Base-by-base conservation (phyloP, 805 yeast species). In the Spathaspora passalidarum region DNA sequence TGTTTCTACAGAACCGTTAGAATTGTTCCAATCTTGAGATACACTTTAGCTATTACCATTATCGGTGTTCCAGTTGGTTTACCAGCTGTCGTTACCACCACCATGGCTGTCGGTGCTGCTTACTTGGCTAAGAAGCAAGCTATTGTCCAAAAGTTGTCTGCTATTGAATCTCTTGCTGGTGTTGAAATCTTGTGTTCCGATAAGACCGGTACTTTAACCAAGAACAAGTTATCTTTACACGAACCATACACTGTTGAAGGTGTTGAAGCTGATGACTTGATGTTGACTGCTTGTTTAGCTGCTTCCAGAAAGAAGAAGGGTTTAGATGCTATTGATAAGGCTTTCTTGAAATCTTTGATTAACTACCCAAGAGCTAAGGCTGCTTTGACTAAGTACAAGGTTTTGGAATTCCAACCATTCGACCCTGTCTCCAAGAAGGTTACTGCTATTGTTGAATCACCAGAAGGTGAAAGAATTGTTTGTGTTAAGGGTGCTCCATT, bases 41-140 rank as follows among this genome's bases (percentile, higher is more conserved):
- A 83, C 85, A 86, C 96, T 61, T 78, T 90, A 68, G 97, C 96
- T 60, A 89, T 90, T 72, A 90, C 96, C 78, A 88, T 90, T 75
- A 85, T 90, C 62, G 97, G 97, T 85, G 97, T 90, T 61, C 97
- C 97, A 71, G 97, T 90, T 59, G 97, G 97, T 86, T 83, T 90
- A 70, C 97, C 97, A 72, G 96, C 96, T 70, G 97, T 90, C 66
- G 96, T 89, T 59, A 90, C 97, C 79, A 90, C 96, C 63, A 90
- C 97, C 71, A 89, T 90, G 97, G 97, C 97, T 73, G 97, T 91
- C 75, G 97, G 97, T 84, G 97, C 97, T 72, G 96, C 97, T 68
- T 88, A 90, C 86, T 79, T 90, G 67, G 97, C 97, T 63, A 88
- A 89, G 82, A 90, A 89, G 76, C 88, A 88, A 76, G 97, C 97